Conservation (phyloP, 2,329 filamentous ascomycete genomes). For the Fusarium concolor region DNA sequence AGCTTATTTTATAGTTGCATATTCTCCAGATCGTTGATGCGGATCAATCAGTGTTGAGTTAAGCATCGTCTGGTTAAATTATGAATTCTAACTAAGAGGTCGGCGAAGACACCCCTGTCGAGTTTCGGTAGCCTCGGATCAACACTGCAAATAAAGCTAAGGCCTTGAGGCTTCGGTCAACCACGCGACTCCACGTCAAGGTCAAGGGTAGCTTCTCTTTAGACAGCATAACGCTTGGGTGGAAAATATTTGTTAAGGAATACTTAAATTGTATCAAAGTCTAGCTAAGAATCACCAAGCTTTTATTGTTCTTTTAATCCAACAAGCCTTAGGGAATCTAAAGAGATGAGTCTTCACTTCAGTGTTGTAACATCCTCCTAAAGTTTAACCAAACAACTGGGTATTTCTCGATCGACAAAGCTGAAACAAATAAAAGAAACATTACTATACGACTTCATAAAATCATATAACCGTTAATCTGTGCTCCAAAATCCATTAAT, state of each 20-base stretch:
- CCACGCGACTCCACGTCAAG: slow-evolving; percentile 2
- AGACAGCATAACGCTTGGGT: too few species aligned
- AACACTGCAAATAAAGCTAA: background rate
- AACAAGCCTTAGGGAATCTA: too few species aligned
- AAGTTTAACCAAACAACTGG: slow-evolving; percentile 5
- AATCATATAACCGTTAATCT: background rate
- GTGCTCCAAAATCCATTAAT: background rate
- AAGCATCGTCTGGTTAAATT: background rate
- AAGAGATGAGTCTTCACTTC: too few species aligned
- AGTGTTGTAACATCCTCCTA: too few species aligned
- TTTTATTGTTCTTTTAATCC: too few species aligned
- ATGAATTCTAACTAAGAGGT: too few species aligned
- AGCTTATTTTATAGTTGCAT: background rate
- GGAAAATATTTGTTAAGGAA: too few species aligned
- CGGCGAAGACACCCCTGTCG: background rate
- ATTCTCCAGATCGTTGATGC: background rate
- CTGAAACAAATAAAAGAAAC: too few species aligned
- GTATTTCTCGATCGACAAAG: background rate
- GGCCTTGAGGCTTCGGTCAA: background rate
- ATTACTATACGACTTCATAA: too few species aligned
- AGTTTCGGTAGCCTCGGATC: slow-evolving; percentile 15
- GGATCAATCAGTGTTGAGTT: background rate
- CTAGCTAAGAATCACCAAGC: too few species aligned
- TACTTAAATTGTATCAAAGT: too few species aligned
- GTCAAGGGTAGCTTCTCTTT: background rate